phyloP scores from a whole-genome alignment of 768 basidiomycete species.

The Lyophyllum shimeji region DNA sequence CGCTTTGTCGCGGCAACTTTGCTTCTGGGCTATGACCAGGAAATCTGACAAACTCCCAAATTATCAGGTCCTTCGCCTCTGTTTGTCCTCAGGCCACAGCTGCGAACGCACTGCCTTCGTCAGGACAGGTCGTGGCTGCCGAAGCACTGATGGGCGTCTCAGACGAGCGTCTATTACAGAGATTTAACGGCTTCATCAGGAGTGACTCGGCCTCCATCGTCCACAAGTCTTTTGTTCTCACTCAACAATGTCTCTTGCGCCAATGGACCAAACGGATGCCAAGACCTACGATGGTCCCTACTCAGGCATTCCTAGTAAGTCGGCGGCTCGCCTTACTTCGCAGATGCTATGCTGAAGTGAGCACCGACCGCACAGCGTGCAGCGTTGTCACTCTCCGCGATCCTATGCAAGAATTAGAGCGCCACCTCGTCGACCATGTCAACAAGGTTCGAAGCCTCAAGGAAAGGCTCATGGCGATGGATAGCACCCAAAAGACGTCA shows the following conservation, averaged over 20 bases:
- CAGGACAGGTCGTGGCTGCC: not conserved
- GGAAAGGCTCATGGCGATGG: not conserved
- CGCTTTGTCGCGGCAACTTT: too few species aligned
- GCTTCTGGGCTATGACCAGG: too few species aligned
- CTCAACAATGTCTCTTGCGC: not conserved
- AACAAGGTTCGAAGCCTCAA: not conserved
- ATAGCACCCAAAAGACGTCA: not conserved
- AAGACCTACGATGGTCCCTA: not conserved
- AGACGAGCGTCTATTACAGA: not conserved
- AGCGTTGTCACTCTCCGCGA: not conserved
- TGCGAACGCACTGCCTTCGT: not conserved
- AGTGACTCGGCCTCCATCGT: not conserved
- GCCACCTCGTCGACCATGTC: not conserved
- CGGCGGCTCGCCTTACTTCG: not conserved
- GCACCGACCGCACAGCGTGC: not conserved
- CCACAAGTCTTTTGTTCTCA: not conserved
- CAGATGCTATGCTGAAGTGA: too few species aligned
- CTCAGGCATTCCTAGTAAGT: not conserved
- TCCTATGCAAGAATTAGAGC: not conserved
- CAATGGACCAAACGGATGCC: not conserved
- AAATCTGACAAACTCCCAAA: too few species aligned
- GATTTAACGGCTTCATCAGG: not conserved
- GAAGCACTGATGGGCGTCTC: not conserved
- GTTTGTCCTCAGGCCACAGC: not conserved
- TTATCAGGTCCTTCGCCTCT: too few species aligned